Evolutionary conservation across 345 rosid genomes (phyloP), one percentile per base, ranked within the genome.

Genomic region (Clarkia xantiana): DNA sequence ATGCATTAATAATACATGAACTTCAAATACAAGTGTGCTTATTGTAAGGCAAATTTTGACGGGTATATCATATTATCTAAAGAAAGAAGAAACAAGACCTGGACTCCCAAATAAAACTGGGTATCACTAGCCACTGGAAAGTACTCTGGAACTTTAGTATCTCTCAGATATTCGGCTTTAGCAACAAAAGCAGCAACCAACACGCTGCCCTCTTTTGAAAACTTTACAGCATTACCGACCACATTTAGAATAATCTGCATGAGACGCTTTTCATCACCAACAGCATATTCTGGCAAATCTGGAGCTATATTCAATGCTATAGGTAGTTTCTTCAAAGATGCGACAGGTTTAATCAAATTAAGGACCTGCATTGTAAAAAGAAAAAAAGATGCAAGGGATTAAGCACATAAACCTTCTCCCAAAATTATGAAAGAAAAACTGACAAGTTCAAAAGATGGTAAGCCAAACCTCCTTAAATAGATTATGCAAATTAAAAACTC

Each of bases 181-280:
- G 84, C 82, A 55, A 82, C 80, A 69, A 75, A 78, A 45, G 90
- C 94, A 18, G 77, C 72, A 59, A 87, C 65, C 1, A 85, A 67
- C 62, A 87, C 69, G 60, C 58, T 71, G 44, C 99, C 96, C 51
- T 84, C 95, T 69, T 78, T 93, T 4, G 99, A 84, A 67, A 93
- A 93, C 62, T 93, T 93, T 58, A 93, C 82, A 49, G 95, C 99
- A 72, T 93, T 93, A 29, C 99, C 94, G 52, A 78, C 88, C 65
- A 93, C 77, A 75, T 84, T 82, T 41, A 93, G 67, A 44, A 87
- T 67, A 40, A 74, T 82, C 67, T 87, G 99, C 82, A 79, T 80
- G 34, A 93, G 79, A 58, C 94, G 84, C 55, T 82, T 93, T 63
- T 93, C 91, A 69, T 93, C 99, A 41, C 96, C 96, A 62, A 74